phyloP scores from a whole-genome alignment of 345 rosid species.

The Rhizophora apiculata region DNA sequence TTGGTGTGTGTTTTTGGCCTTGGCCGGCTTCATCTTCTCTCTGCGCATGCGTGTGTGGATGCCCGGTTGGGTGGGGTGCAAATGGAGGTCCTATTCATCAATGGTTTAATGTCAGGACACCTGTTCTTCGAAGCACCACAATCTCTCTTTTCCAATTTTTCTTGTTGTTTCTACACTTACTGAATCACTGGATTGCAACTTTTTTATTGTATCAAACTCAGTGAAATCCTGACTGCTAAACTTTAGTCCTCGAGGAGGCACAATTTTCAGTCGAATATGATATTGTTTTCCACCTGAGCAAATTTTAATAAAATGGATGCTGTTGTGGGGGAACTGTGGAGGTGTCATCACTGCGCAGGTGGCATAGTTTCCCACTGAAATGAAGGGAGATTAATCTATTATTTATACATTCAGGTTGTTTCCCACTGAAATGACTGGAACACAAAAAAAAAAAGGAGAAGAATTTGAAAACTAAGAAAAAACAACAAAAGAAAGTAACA shows the following conservation, averaged over 20 bases:
- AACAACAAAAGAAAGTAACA: constrained; percentile 24
- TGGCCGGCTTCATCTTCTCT: neutral
- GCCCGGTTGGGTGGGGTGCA: neutral
- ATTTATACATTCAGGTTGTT: constrained; percentile 36
- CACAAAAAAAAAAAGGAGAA: constrained; percentile 23
- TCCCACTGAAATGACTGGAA: constrained; percentile 53
- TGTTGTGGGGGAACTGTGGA: neutral
- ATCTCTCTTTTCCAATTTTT: neutral
- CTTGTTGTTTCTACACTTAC: neutral
- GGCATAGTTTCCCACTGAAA: neutral
- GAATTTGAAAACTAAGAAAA: constrained; percentile 19
- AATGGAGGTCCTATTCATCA: constrained; percentile 2
- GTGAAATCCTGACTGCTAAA: too few relatives aligned
- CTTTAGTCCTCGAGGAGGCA: too few relatives aligned
- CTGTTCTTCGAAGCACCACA: constrained; percentile 24
- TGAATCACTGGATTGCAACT: neutral
- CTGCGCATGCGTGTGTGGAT: constrained; percentile 8
- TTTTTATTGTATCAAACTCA: neutral
- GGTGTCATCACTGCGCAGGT: neutral
- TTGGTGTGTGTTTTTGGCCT: neutral
- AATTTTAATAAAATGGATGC: neutral
- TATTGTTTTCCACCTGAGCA: neutral
- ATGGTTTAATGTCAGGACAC: constrained; percentile 15
- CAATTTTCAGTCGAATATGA: neutral
- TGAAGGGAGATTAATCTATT: constrained; percentile 10